Evolutionary conservation across 2,329 filamentous ascomycete species (phyloP).

Genomic region (Tolypocladium album): DNA sequence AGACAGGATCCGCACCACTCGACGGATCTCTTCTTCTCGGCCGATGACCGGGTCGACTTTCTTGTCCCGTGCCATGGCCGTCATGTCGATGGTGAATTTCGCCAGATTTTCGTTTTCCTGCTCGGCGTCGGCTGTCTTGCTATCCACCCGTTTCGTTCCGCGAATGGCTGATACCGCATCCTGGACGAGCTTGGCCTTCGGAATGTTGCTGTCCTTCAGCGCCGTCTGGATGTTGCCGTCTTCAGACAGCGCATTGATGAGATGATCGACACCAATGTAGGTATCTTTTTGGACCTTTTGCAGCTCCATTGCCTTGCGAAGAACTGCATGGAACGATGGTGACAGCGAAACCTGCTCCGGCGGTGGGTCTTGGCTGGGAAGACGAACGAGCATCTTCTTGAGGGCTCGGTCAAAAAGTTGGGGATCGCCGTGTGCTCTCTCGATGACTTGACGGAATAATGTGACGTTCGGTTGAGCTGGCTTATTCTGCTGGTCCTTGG

Average conservation of each 20-base stretch:
- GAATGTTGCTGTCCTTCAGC: conserved; percentile 79
- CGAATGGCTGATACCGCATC: conserved; percentile 85
- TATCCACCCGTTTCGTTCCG: conserved; percentile 87
- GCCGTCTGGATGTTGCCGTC: conserved; percentile 63
- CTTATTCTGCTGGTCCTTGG: conserved; percentile 73
- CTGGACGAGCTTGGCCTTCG: conserved; percentile 82
- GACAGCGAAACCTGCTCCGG: conserved; percentile 80
- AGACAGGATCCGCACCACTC: conserved; percentile 84
- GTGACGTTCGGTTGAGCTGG: conserved; percentile 54
- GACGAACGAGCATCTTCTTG: conserved; percentile 82
- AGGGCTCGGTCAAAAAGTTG: conserved; percentile 80
- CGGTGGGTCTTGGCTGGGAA: conserved; percentile 90
- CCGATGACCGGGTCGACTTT: conserved; percentile 98
- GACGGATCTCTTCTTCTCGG: conserved; percentile 86
- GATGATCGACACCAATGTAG: conserved; percentile 88
- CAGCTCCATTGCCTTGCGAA: conserved; percentile 76
- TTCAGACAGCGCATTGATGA: conserved; percentile 77
- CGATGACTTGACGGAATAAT: conserved; percentile 91
- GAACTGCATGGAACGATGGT: conserved; percentile 68
- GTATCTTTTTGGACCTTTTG: conserved; percentile 97
- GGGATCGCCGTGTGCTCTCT: conserved; percentile 85
- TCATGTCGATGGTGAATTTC: conserved; percentile 99
- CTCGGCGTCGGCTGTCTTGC: conserved; percentile 89
- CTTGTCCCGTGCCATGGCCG: conserved; percentile 86
- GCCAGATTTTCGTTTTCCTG: conserved; percentile 89